Evolutionary conservation across 257 asterid species (phyloP), one percentile per base, ranked within the genome.

Genomic region (Solanum pinnatisectum): DNA sequence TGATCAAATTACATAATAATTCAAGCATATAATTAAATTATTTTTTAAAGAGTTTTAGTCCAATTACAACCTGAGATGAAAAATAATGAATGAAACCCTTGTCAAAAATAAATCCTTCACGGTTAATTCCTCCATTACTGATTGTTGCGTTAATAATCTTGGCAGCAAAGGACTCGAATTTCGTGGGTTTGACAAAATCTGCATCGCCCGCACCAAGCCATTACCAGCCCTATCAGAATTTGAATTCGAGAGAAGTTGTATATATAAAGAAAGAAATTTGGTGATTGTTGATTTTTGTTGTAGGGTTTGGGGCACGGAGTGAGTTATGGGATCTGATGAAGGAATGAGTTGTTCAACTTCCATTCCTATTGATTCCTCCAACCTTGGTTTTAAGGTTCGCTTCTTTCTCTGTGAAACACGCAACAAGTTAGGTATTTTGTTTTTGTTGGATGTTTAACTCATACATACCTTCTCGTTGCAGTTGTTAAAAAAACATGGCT

Each of bases 321-420:
- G 65, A 56, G 73, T 67, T 67, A 11, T 67, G 73, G 73, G 35
- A 67, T 67, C 73, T 35, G 73, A 79, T 27, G 65, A 33, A 32
- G 60, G 8, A 77, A 30, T 70, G 70, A 35, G 15, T 37, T 71
- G 85, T 33, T 88, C 86, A 32, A 20, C 81, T 67, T 56, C 87
- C 8, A 72, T 74, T 42, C 90, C 90, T 33, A 85, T 88, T 52
- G 68, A 85, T 84, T 88, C 90, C 36, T 84, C 88, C 40, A 88
- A 88, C 40, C 33, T 88, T 88, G 90, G 90, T 18, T 88, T 88
- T 88, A 73, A 84, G 90, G 90, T 88, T 37, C 40, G 40, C 32
- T 13, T 76, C 46, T 88, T 30, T 40, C 25, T 73, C 35, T 23
- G 8, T 65, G 37, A 56, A 56, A 56, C 65, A 56, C 25, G 20